Evolutionary conservation across 2,329 filamentous ascomycete species (phyloP), one percentile per base, ranked within the genome.

Genomic region (Tympanopsis confertula): DNA sequence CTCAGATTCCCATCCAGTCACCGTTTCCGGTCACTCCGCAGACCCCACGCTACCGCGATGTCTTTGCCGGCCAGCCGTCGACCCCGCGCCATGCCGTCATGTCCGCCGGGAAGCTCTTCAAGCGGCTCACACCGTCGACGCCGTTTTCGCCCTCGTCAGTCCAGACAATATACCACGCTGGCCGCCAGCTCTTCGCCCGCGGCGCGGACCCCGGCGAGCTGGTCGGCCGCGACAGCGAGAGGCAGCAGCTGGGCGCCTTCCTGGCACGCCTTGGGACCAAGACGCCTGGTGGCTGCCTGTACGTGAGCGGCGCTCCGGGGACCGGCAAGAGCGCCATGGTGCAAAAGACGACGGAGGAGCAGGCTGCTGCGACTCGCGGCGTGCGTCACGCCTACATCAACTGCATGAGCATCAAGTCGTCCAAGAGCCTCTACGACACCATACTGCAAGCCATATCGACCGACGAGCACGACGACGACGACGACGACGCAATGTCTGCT

Each of bases 241-340:
- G 73, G 29, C 63, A 69, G 13, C 78, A 87, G 45, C 63, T 96
- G 22, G 63, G 66, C 12, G 58, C 53, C 0, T 95, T 94, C 52
- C 68, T 95, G 37, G 63, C 73, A 28, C 69, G 71, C 37, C 76
- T 78, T 47, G 63, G 79, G 4, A 65, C 71, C 5, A 58, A 72
- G 14, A 66, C 65, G 10, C 73, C 71, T 3, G 78, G 79, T 38
- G 87, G 88, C 38, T 96, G 89, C 53, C 71, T 94, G 37, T 98
- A 98, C 54, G 82, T 98, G 47, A 95, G 88, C 48, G 91, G 91
- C 0, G 91, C 91, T 3, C 91, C 91, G 2, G 91, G 91, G 10
- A 98, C 91, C 0, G 91, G 91, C 39, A 98, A 98, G 64, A 96
- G 88, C 56, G 91, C 91, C 20, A 82, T 96, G 67, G 78, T 96